Evolutionary conservation across 2,329 filamentous ascomycete genomes (phyloP).

Genomic region (Metarhizium robertsii): DNA sequence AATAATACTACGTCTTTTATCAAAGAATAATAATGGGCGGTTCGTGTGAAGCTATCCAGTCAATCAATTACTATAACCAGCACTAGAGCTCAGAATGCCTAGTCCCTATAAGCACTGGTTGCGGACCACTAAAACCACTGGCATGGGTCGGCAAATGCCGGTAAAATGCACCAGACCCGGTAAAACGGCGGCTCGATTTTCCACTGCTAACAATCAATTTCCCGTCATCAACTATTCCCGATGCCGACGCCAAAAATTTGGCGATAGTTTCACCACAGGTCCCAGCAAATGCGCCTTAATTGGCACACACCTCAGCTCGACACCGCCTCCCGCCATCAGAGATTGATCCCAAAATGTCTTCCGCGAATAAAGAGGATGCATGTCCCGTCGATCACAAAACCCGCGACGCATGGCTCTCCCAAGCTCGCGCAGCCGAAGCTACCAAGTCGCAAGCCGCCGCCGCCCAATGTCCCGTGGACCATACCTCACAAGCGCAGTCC

Average conservation of each 20-base stretch:
- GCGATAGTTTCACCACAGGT: not conserved
- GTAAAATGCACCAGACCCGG: not conserved
- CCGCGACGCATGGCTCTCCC: constrained; percentile 75
- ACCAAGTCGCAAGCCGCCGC: constrained; percentile 18
- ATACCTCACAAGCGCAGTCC: constrained; percentile 15
- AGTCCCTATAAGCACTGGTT: no score
- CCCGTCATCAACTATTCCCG: no score
- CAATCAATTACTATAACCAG: no score
- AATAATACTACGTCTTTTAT: no score
- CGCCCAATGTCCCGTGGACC: constrained; percentile 24
- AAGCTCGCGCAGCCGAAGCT: constrained; percentile 46
- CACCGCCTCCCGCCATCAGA: not conserved
- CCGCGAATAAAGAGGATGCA: constrained; percentile 21
- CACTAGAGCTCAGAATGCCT: no score
- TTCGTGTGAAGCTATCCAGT: no score
- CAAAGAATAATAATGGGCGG: no score
- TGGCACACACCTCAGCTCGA: not conserved
- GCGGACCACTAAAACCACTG: no score
- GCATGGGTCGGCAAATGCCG: no score
- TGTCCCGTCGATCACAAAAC: constrained; percentile 91
- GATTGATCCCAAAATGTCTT: not conserved
- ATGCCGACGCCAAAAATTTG: not conserved
- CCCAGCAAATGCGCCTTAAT: not conserved
- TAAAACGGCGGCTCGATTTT: constrained; percentile 5
- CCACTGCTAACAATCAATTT: no score